Conservation (phyloP, 2,329 filamentous ascomycete genomes). For the Calonectria fujianensis region DNA sequence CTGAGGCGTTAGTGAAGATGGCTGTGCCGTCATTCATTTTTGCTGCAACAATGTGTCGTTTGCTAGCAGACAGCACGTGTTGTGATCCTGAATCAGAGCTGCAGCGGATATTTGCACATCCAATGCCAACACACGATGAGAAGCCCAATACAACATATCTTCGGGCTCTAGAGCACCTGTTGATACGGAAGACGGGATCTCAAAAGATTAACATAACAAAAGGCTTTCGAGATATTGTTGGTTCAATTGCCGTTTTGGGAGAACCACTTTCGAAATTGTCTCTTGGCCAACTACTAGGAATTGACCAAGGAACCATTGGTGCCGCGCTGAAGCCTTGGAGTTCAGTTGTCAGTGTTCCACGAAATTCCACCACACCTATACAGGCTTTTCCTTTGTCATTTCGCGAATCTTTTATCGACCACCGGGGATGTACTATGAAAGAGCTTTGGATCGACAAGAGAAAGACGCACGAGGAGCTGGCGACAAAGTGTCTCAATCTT, state of each 20-base stretch:
- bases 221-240: background rate
- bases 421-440: constrained; percentile 49
- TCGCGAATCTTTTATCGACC: constrained; percentile 61
- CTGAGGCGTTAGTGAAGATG: constrained; percentile 48
- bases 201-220: background rate
- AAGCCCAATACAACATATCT: constrained; percentile 44
- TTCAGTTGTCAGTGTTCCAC: constrained; percentile 17
- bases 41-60: constrained; percentile 58
- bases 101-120: too few relatives aligned
- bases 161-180: constrained; percentile 40
- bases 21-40: constrained; percentile 61
- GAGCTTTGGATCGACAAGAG: constrained; percentile 56
- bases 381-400: constrained; percentile 55
- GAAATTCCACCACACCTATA: background rate
- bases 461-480: background rate
- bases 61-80: constrained; percentile 47
- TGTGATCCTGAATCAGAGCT: background rate
- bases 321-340: background rate
- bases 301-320: background rate
- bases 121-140: constrained; percentile 5
- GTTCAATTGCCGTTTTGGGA: background rate
- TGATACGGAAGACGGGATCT: background rate
- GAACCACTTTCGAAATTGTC: constrained; percentile 42
- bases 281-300: constrained; percentile 50
- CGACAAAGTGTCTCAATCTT: background rate